Evolutionary conservation across 305 asterid genomes (phyloP).

Genomic region (Fraxinus latifolia): DNA sequence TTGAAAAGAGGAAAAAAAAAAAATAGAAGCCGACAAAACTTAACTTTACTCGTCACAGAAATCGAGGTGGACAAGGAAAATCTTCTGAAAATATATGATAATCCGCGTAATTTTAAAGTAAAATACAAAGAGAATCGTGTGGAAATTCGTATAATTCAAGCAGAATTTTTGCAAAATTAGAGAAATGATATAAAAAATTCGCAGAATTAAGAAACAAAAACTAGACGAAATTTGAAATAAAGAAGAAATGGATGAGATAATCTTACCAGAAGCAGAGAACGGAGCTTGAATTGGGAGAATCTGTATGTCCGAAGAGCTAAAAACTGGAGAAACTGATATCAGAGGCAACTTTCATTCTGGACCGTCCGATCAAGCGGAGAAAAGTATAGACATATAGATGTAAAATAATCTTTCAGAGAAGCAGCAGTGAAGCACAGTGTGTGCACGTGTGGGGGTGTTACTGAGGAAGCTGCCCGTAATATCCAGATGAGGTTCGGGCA

Average conservation of each 20-base stretch:
- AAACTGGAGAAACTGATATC: constrained; percentile 24
- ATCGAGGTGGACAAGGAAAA: not conserved
- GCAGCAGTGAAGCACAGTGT: constrained; percentile 1
- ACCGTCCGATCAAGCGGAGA: constrained; percentile 42
- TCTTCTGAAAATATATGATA: not conserved
- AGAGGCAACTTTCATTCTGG: constrained; percentile 33
- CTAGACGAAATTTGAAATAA: not conserved
- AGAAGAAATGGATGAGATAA: not conserved
- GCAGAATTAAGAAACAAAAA: not conserved
- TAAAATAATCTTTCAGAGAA: not conserved
- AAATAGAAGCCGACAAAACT: not conserved
- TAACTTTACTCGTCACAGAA: not conserved
- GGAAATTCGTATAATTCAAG: not conserved
- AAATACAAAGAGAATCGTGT: not conserved
- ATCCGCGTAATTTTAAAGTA: not conserved
- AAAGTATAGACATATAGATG: constrained; percentile 22
- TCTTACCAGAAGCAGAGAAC: constrained; percentile 34
- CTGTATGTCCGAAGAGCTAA: constrained; percentile 28
- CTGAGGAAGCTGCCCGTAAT: constrained; percentile 46
- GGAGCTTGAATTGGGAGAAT: constrained; percentile 24
- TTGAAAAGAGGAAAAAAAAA: not conserved
- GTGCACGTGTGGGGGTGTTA: constrained; percentile 12
- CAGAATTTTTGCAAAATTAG: not conserved
- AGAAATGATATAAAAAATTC: not conserved
- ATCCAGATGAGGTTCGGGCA: constrained; percentile 28